Percentiles rank a stretch among this genome's conserved stretches.
Evolutionary conservation across 176 grass and related monocot genomes (phyloP).

Genomic region (Oryza longistaminata): DNA sequence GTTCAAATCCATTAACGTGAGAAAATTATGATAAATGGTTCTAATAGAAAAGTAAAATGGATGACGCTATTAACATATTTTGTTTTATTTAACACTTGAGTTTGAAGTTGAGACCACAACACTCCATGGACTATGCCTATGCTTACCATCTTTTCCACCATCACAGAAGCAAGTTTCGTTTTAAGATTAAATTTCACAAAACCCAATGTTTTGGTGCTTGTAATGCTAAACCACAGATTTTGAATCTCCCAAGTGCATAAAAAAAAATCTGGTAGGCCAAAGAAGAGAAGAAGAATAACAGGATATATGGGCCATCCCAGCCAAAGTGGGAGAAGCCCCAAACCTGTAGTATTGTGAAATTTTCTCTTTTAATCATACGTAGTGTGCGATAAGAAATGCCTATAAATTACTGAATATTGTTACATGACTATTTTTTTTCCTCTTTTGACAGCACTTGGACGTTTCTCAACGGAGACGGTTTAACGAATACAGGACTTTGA

Average conservation of each 20-base stretch:
- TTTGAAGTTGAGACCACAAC: background rate
- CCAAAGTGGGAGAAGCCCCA: background rate
- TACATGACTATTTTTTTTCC: conserved; percentile 28
- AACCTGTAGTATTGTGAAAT: background rate
- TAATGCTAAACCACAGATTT: background rate
- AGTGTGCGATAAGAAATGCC: background rate
- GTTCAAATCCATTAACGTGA: background rate
- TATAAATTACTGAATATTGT: conserved; percentile 8
- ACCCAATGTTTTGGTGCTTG: background rate
- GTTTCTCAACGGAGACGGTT: conserved; percentile 52
- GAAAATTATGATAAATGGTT: background rate
- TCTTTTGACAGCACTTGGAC: conserved; percentile 14
- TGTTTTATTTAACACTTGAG: background rate
- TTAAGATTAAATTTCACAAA: background rate
- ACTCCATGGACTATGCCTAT: background rate
- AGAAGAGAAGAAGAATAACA: background rate
- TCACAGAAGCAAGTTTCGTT: conserved; percentile 1
- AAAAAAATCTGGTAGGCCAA: background rate
- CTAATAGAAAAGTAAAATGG: background rate
- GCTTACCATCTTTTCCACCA: background rate
- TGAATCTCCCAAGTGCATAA: background rate
- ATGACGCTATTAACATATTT: background rate
- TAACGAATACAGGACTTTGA: conserved; percentile 51
- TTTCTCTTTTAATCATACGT: background rate
- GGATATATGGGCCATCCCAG: background rate